Evolutionary conservation across 73 alveolate genomes (phyloP), one percentile per base, ranked within the genome.

Genomic region (Paramecium pentaurelia): DNA sequence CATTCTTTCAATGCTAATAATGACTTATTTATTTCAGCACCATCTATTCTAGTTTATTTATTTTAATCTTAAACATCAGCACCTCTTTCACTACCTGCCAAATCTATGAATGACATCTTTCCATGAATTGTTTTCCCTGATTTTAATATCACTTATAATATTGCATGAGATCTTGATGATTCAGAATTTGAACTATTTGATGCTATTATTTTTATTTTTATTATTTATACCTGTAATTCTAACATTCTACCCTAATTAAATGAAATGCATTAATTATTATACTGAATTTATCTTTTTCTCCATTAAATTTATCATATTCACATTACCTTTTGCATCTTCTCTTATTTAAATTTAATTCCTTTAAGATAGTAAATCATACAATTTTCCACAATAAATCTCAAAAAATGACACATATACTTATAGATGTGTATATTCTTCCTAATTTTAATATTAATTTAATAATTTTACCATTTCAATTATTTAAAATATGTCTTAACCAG

Each of bases 31-130:
- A 99, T 99, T 93, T 98, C 99, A 10, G 99, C 99, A 0, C 99
- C 99, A 93, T 99, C 99, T 32, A 64, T 64, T 28, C 99, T 98
- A 1, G 99, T 98, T 96, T 98, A 95, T 86, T 95, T 96, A 92
- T 98, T 96, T 40, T 95, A 95, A 92, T 98, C 99, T 59, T 97
- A 91, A 83, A 99, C 98, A 95, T 99, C 99, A 8, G 99, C 99
- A 27, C 99, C 99, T 83, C 99, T 95, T 95, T 99, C 99, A 86
- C 99, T 97, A 86, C 99, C 99, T 1, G 99, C 99, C 86, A 99
- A 96, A 95, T 99, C 99, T 36, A 99, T 99, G 93, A 99, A 91
- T 40, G 93, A 58, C 73, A 84, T 64, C 51, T 93, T 93, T 68
- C 96, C 75, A 93, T 93, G 60, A 27, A 93, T 83, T n/a, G 45